Percentiles rank a stretch among this genome's conserved stretches.
Conservation (phyloP, 345 rosid species). For the Theobroma cacao region DNA sequence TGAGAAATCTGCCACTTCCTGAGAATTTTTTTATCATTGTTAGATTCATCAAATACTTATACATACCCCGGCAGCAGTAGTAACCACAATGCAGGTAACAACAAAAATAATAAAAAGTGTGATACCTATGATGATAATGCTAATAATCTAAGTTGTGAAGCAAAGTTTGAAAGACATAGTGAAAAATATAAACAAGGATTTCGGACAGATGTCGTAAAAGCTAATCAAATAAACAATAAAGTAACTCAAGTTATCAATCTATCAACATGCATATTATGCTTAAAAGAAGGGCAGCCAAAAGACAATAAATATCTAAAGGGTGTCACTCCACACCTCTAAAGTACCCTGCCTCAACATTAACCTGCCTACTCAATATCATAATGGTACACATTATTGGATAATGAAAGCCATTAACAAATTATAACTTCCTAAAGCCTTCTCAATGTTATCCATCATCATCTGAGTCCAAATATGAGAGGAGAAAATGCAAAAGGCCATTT, state of each 20-base stretch:
- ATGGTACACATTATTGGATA: neutral
- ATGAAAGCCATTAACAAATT: neutral
- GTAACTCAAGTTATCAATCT: neutral
- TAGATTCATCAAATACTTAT: constrained; percentile 12
- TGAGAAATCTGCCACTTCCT: constrained; percentile 96
- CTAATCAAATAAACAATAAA: neutral
- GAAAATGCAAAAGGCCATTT: neutral
- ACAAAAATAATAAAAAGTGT: neutral
- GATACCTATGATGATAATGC: neutral
- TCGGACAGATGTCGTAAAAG: neutral
- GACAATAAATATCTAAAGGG: neutral
- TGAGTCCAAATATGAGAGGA: neutral
- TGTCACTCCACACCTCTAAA: neutral
- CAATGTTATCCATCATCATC: neutral
- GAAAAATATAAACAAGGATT: neutral
- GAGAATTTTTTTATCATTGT: constrained; percentile 14
- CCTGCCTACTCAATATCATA: neutral
- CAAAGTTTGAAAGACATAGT: neutral
- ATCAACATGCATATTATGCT: neutral
- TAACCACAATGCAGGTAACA: neutral
- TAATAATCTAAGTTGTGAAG: neutral
- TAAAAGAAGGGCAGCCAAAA: neutral
- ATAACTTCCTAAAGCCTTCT: neutral
- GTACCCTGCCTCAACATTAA: neutral
- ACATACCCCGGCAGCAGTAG: neutral